Evolutionary conservation across 176 grass and related monocot genomes (phyloP).

Genomic region (Tillandsia leiboldiana): DNA sequence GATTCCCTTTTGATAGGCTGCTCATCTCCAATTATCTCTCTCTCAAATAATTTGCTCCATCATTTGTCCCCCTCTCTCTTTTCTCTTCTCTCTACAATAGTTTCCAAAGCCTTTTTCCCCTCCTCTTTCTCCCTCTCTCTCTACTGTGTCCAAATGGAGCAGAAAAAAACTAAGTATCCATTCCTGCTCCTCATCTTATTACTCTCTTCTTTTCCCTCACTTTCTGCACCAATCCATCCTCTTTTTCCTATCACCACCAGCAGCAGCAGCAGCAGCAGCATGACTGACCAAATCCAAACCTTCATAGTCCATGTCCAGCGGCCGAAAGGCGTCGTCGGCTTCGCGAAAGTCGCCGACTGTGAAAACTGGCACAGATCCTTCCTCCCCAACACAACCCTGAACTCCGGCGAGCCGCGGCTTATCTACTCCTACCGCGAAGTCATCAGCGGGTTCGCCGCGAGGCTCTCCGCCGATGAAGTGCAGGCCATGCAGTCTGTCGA

Average conservation of each 20-base stretch:
- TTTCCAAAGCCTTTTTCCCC: background rate
- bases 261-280: background rate
- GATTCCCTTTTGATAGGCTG: background rate
- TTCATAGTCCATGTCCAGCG: constrained; percentile 6
- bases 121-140: background rate
- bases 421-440: constrained; percentile 8
- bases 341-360: background rate
- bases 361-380: constrained; percentile 10
- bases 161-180: background rate
- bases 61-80: background rate
- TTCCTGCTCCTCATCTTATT: background rate
- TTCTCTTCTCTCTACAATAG: background rate
- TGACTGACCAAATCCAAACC: background rate
- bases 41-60: background rate
- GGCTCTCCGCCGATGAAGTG: background rate
- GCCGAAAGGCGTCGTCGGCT: background rate
- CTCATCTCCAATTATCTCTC: background rate
- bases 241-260: background rate
- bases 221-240: background rate
- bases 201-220: background rate
- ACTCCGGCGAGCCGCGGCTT: constrained; percentile 9
- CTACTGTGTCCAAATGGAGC: background rate
- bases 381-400: constrained; percentile 10
- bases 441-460: constrained; percentile 9
- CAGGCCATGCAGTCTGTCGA: background rate